Percentiles rank a stretch among this genome's conserved stretches.
These are phyloP conservation scores for Botrytis fragariae DNA, from an alignment of 2,329 filamentous ascomycete species.

Conservation along the genomic window DNA sequence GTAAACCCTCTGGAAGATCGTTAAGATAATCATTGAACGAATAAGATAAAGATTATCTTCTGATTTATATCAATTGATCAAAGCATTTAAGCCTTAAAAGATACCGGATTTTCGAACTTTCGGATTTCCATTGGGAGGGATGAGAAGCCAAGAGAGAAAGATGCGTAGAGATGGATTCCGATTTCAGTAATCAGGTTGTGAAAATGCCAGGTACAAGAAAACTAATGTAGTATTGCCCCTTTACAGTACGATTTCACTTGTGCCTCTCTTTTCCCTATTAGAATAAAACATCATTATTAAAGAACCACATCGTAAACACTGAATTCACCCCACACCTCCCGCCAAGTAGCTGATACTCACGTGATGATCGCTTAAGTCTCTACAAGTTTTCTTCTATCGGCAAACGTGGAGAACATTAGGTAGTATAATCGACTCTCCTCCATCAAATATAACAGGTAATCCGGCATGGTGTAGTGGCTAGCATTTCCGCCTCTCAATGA, in stretches of 20 bases:
- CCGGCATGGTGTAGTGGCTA: slow-evolving; percentile 17
- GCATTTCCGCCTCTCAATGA: slow-evolving; percentile 12
- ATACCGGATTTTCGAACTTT: not conserved
- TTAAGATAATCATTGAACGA: not conserved
- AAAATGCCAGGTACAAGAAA: not conserved
- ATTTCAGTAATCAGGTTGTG: not conserved
- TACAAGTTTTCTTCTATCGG: not conserved
- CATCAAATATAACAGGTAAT: not conserved
- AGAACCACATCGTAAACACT: not conserved
- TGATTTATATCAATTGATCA: not conserved
- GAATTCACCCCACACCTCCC: not conserved
- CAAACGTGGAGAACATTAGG: not conserved
- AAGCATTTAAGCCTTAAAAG: not conserved
- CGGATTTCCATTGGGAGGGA: not conserved
- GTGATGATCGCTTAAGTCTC: not conserved
- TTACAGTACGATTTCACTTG: not conserved
- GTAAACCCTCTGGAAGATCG: not conserved
- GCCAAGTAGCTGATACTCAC: not conserved
- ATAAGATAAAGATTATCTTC: not conserved
- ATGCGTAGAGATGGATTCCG: not conserved
- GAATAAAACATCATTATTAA: not conserved
- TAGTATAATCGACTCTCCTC: fast-evolving
- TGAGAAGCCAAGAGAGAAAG: not conserved
- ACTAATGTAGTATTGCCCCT: not conserved
- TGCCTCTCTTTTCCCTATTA: not conserved